Evolutionary conservation across 345 rosid species (phyloP).

Genomic region (Balakata baccata): DNA sequence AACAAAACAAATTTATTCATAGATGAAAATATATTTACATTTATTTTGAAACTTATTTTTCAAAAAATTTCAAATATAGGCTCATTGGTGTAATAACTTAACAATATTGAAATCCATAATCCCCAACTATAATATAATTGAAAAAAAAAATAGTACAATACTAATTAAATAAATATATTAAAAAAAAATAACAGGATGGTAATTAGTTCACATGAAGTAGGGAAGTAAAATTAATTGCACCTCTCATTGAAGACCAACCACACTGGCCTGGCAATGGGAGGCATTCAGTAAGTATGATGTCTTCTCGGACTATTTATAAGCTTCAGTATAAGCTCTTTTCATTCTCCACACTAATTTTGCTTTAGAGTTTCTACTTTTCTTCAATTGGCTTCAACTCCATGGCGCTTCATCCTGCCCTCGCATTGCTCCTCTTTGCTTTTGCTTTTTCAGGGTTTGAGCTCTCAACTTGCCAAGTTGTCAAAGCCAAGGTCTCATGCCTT

Average conservation of each 20-base stretch:
- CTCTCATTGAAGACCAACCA: slow-evolving; percentile 27
- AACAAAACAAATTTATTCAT: no score
- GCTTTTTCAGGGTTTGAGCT: slow-evolving; percentile 39
- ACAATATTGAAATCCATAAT: no score
- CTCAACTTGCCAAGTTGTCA: slow-evolving; percentile 37
- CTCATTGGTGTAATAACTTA: no score
- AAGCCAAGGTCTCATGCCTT: slow-evolving; percentile 60
- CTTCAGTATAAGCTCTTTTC: neutral
- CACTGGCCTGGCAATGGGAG: slow-evolving; percentile 24
- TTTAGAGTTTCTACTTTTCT: neutral
- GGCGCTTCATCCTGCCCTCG: slow-evolving; percentile 28
- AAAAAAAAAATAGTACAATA: no score
- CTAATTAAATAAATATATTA: no score
- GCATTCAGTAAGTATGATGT: slow-evolving; percentile 33
- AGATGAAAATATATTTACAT: no score
- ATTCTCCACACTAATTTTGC: slow-evolving; percentile 13
- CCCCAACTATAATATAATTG: no score
- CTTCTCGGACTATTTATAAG: slow-evolving; percentile 26
- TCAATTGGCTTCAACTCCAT: slow-evolving; percentile 23
- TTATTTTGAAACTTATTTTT: no score
- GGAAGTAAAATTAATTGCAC: neutral
- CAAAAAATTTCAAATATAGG: no score
- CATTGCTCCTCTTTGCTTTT: slow-evolving; percentile 32
- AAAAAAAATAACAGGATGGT: no score
- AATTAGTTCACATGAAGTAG: neutral